A percentile compares a stretch with the other conserved stretches of the same genome.
These are phyloP conservation scores for Thelonectria blattea DNA, from an alignment of 2,329 filamentous ascomycete species.

Conservation along the genomic window DNA sequence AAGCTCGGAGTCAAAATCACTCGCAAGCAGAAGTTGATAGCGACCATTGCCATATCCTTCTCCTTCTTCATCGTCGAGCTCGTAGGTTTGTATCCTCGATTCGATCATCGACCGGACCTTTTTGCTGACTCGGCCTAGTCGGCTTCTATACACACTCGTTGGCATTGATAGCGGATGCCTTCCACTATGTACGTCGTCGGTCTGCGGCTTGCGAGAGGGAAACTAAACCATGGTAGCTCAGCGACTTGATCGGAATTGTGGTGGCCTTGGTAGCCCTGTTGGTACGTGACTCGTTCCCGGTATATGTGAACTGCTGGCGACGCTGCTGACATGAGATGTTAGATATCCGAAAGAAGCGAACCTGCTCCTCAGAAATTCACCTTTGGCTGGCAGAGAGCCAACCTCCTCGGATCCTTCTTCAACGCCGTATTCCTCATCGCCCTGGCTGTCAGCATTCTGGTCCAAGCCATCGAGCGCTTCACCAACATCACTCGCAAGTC, in stretches of 20 bases:
- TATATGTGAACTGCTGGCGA: not conserved
- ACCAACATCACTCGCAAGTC: slow-evolving; percentile 59
- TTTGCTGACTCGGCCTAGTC: slow-evolving; percentile 47
- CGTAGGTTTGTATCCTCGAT: slow-evolving; percentile 44
- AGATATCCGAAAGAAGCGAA: slow-evolving; percentile 62
- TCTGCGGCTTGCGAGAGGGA: not conserved
- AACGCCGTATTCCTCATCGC: slow-evolving; percentile 78
- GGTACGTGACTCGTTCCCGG: slow-evolving; percentile 47
- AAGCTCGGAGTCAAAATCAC: slow-evolving; percentile 43
- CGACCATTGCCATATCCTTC: slow-evolving; percentile 56
- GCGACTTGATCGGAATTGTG: slow-evolving; percentile 72
- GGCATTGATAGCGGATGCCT: slow-evolving; percentile 77
- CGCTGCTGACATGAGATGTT: slow-evolving; percentile 4
- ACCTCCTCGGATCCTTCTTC: slow-evolving; percentile 79
- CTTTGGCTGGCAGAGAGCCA: slow-evolving; percentile 79
- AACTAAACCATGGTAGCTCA: slow-evolving; percentile 56
- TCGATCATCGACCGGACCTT: not conserved
- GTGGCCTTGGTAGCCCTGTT: slow-evolving; percentile 69
- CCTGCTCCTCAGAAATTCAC: slow-evolving; percentile 58
- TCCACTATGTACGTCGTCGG: slow-evolving; percentile 69
- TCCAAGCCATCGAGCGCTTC: slow-evolving; percentile 77
- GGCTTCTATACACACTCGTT: slow-evolving; percentile 75
- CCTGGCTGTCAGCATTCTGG: slow-evolving; percentile 72
- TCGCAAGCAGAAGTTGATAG: slow-evolving; percentile 53
- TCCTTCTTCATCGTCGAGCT: slow-evolving; percentile 60